phyloP scores from a whole-genome alignment of 1,139 yeast species.

The Pichia terricola region DNA sequence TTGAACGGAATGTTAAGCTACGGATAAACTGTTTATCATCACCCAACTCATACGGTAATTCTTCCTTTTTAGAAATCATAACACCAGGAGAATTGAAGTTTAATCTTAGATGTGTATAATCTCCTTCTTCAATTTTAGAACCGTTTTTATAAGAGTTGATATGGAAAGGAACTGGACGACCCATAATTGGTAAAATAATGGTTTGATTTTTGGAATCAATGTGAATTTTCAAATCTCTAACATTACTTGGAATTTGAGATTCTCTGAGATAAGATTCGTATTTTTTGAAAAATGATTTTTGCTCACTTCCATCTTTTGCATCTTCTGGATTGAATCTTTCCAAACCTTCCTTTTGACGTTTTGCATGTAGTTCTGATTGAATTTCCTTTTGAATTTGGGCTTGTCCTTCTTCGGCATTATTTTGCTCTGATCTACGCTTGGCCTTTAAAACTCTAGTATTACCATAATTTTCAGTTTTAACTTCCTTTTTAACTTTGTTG shows the following conservation, averaged over 20 bases:
- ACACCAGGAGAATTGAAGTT: conserved; percentile 89
- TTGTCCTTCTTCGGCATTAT: conserved; percentile 67
- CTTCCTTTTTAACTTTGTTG: conserved; percentile 9
- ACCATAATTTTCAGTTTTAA: conserved; percentile 28
- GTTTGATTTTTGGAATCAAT: conserved; percentile 87
- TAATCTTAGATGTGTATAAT: conserved; percentile 78
- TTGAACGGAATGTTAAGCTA: conserved; percentile 79
- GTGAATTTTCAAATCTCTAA: conserved; percentile 75
- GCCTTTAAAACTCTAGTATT: conserved; percentile 62
- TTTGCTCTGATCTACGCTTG: conserved; percentile 70
- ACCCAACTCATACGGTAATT: conserved; percentile 84
- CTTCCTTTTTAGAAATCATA: conserved; percentile 48
- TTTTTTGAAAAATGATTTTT: conserved; percentile 71
- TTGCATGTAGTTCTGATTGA: conserved; percentile 75
- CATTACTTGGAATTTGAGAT: conserved; percentile 76
- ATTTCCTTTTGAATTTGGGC: conserved; percentile 77
- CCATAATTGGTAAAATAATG: conserved; percentile 81
- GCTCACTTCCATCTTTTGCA: conserved; percentile 56
- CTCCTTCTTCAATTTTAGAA: conserved; percentile 94
- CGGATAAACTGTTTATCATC: conserved; percentile 81
- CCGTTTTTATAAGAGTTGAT: conserved; percentile 91
- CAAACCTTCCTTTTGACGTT: conserved; percentile 77
- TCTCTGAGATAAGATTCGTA: conserved; percentile 93
- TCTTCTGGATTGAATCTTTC: conserved; percentile 69
- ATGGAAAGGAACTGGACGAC: conserved; percentile 97